A percentile compares a stretch with the other conserved stretches of the same genome.
These are phyloP conservation scores for Neurospora tetrasperma DNA, from an alignment of 495 filamentous ascomycete genomes.

Conservation along the genomic window DNA sequence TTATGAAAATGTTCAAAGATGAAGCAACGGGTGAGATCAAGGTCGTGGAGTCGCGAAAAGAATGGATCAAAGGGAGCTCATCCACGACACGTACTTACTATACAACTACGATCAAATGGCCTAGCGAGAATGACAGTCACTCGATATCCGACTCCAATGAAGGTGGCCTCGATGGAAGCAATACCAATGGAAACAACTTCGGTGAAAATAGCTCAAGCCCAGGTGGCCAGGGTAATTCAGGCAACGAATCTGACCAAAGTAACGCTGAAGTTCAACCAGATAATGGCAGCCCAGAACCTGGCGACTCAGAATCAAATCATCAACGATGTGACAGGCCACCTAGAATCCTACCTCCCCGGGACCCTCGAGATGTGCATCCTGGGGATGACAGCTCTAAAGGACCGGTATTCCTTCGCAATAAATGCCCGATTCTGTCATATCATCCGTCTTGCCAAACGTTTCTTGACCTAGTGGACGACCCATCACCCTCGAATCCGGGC, in stretches of 20 bases:
- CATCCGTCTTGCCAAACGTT: conserved; percentile 48
- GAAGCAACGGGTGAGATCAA: conserved; percentile 48
- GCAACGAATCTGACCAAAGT: neutral
- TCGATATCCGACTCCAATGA: neutral
- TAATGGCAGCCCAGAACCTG: neutral
- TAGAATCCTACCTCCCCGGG: neutral
- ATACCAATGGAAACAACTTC: neutral
- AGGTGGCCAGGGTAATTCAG: neutral
- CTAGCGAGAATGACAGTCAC: neutral
- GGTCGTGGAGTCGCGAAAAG: conserved; percentile 61
- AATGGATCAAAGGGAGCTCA: conserved; percentile 54
- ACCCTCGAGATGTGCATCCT: conserved; percentile 20
- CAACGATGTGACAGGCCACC: neutral
- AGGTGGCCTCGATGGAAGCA: neutral
- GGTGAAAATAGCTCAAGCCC: neutral
- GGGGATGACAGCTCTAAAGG: conserved; percentile 28
- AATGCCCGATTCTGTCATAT: conserved; percentile 52
- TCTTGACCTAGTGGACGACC: conserved; percentile 57
- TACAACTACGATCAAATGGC: conserved; percentile 41
- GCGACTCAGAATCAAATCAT: conserved; percentile 1
- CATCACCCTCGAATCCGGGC: conserved; percentile 23
- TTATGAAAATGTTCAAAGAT: conserved; percentile 53
- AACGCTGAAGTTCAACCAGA: neutral
- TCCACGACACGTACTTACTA: conserved; percentile 61
- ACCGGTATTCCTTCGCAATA: conserved; percentile 43